Base-by-base conservation (phyloP, 2,329 filamentous ascomycete species). In the Camillea tinctor region DNA sequence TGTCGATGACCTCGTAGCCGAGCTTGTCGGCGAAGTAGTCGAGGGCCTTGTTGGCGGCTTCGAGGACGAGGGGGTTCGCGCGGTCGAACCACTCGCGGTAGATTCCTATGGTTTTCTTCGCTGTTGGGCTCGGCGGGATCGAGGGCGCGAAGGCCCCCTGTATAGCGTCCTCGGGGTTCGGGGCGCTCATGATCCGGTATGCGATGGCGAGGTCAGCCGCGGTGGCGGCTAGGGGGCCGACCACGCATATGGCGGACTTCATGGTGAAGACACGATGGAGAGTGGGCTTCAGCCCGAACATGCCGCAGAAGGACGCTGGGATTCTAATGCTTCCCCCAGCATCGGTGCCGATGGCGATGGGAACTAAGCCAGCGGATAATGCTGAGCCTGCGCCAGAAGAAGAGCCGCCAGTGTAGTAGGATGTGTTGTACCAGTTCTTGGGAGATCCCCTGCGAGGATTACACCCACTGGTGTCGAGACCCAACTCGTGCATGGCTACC, bases 381-480 rank as follows among this genome's bases (percentile, higher is more conserved):
- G 87, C 84, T 56, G 92, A 94, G 0, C 82, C 90, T 2, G 84
- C 89, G 2, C 92, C 92, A 2, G 90, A 91, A 0, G 91, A 93
- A 0, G 90, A 93, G 24, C 92, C 92, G 53, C 92, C 92, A 4
- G 89, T 87, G 72, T 93, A 96, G 79, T 93, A 95, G 2, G 80
- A 74, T 19, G 81, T 79, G 75, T 94, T 93, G 74, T 91, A 85
- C 65, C 91, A 92, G 74, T 96, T 95, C 19, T 85, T 80, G 0
- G 92, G 89, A 0, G 91, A 92, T 44, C 91, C 91, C 71, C 85
- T 88, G 48, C 80, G 81, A 5, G 87, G 84, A 70, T 96, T 96
- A 73, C 92, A 92, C 64, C 93, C 93, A n/a, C 84, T 93, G 0
- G 90, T 92, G 69, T 95, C 90, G 68, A 90, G 84, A 1, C 92